phyloP scores from a whole-genome alignment of 169 alveolate species.

The Cryptosporidium ryanae region DNA sequence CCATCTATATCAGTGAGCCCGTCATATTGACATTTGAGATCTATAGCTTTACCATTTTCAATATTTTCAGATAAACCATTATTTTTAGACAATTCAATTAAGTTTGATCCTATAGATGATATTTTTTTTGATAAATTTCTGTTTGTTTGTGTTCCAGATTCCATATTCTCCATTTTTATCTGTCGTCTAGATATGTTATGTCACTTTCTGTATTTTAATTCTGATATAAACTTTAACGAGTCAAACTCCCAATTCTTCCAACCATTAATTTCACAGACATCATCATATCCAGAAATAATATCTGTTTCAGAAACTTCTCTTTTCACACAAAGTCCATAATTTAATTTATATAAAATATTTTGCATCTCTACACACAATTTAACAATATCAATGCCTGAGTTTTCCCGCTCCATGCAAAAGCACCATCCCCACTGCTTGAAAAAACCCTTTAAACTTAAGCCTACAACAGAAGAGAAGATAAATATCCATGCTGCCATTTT shows the following conservation, averaged over 20 bases:
- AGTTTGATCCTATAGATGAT: neutral
- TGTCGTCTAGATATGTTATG: neutral
- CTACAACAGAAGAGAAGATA: conserved; percentile 36
- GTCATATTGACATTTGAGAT: conserved; percentile 24
- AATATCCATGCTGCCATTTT: conserved; percentile 53
- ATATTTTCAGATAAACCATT: conserved; percentile 12
- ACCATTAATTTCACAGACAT: conserved; percentile 26
- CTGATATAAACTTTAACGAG: conserved; percentile 20
- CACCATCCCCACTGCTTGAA: conserved; percentile 71
- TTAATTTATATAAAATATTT: conserved; percentile 8
- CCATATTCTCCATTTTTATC: conserved; percentile 16
- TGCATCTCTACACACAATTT: conserved; percentile 57
- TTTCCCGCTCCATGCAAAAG: conserved; percentile 60
- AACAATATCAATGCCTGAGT: conserved; percentile 40
- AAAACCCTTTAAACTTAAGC: conserved; percentile 7
- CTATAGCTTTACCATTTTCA: neutral
- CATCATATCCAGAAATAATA: conserved; percentile 18
- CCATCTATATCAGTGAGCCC: conserved; percentile 46
- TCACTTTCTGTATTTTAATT: neutral
- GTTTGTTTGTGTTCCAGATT: neutral
- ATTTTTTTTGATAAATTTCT: conserved; percentile 1
- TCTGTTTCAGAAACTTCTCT: conserved; percentile 7
- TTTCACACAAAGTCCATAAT: conserved; percentile 17
- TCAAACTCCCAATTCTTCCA: conserved; percentile 29
- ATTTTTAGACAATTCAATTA: neutral